Percentiles rank a stretch among this genome's conserved stretches.
Conservation (phyloP, 805 yeast species). For the Metschnikowia arizonensis region DNA sequence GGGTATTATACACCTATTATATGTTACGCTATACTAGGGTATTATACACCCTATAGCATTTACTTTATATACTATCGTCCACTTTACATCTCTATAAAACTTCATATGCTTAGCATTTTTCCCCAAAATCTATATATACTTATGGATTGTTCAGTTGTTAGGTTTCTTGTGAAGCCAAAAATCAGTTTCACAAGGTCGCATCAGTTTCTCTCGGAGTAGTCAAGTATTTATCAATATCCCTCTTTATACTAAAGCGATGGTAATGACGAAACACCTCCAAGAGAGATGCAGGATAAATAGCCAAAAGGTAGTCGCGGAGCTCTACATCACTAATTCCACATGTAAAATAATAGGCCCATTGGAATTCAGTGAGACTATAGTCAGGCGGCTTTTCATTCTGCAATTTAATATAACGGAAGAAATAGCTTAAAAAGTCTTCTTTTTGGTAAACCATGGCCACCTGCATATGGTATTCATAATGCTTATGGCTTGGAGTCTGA, state of each 20-base stretch:
- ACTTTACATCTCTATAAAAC: no score
- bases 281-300: not conserved
- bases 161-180: no score
- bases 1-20: no score
- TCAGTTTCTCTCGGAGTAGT: constrained; percentile 3
- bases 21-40: no score
- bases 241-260: constrained; percentile 2
- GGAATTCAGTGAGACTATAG: not conserved
- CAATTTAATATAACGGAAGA: not conserved
- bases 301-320: constrained; percentile 1
- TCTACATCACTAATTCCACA: not conserved
- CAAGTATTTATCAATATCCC: constrained; percentile 3
- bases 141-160: no score
- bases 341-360: constrained; percentile 4
- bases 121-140: no score
- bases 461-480: not conserved
- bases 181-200: no score
- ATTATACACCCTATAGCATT: no score
- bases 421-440: constrained; percentile 2
- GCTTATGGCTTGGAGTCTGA: not conserved
- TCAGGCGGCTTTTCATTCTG: not conserved
- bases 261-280: constrained; percentile 1
- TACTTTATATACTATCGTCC: no score
- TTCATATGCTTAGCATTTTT: no score
- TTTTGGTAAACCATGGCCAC: constrained; percentile 2